These are phyloP conservation scores for Aspergillus mulundensis DNA, from an alignment of 495 filamentous ascomycete species.

Conservation along the genomic window DNA sequence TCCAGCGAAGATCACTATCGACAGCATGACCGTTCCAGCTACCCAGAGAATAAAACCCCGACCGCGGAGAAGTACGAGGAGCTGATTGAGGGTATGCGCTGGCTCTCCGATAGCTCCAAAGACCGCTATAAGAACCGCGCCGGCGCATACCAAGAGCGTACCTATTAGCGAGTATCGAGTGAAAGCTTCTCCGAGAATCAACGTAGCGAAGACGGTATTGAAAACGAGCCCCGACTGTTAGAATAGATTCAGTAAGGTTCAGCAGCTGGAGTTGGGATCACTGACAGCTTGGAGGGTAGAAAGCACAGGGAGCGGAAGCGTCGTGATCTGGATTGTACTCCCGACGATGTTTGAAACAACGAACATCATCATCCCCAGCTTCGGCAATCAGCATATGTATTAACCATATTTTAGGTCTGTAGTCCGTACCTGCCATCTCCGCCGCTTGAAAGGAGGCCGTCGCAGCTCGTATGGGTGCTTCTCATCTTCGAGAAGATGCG, in stretches of 20 bases:
- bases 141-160: constrained; percentile 79
- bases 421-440: constrained; percentile 78
- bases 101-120: constrained; percentile 97
- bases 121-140: constrained; percentile 83
- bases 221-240: constrained; percentile 83
- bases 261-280: constrained; percentile 8
- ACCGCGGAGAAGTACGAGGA: constrained; percentile 70
- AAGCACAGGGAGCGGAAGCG: constrained; percentile 87
- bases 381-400: constrained; percentile 8
- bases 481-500: constrained; percentile 95
- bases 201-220: constrained; percentile 93
- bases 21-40: constrained; percentile 67
- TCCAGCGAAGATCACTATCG: constrained; percentile 60
- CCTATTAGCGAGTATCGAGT: constrained; percentile 86
- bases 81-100: constrained; percentile 78
- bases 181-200: constrained; percentile 92
- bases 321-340: constrained; percentile 96
- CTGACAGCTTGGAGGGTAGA: constrained; percentile 86
- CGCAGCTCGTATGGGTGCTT: constrained; percentile 74
- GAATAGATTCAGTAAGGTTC: constrained; percentile 8
- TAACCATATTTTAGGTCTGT: not conserved
- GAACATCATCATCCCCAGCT: constrained; percentile 95
- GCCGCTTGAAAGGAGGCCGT: constrained; percentile 81
- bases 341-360: constrained; percentile 89
- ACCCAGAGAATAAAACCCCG: constrained; percentile 89